A percentile compares a stretch with the other conserved stretches of the same genome.
Evolutionary conservation across 1,284 basidiomycete genomes (phyloP).

Genomic region (Spongispora temasekensis): DNA sequence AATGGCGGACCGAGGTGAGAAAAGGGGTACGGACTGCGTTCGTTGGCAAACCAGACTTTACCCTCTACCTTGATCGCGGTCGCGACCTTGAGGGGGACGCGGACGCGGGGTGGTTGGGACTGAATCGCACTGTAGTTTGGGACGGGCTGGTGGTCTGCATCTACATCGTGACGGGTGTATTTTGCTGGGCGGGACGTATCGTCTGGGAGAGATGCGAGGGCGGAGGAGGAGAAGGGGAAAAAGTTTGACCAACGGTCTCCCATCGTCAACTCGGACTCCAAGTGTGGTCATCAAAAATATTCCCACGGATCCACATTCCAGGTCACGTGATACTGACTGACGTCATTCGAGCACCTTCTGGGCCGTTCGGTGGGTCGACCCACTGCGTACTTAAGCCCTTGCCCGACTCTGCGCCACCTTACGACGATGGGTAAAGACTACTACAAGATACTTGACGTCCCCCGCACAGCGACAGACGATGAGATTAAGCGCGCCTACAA

Average conservation of each 20-base stretch:
- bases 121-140: constrained; percentile 71
- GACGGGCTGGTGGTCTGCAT: constrained; percentile 54
- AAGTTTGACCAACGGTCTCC: constrained; percentile 58
- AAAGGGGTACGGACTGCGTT: constrained; percentile 69
- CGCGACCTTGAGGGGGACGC: constrained; percentile 84
- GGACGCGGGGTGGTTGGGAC: constrained; percentile 56
- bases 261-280: not conserved
- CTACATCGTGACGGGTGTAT: constrained; percentile 68
- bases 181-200: constrained; percentile 54
- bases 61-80: constrained; percentile 93
- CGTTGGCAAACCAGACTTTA: constrained; percentile 99
- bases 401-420: no score
- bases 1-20: not conserved
- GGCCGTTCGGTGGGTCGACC: constrained; percentile 11
- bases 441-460: constrained; percentile 79
- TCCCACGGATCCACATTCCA: not conserved
- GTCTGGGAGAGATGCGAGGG: constrained; percentile 66
- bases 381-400: no score
- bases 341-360: constrained; percentile 33
- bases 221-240: constrained; percentile 70
- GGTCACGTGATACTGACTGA: constrained; percentile 18
- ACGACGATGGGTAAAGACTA: constrained; percentile 69
- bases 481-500: constrained; percentile 88
- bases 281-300: not conserved
- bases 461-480: constrained; percentile 74